A percentile compares a stretch with the other conserved stretches of the same genome.
Evolutionary conservation across 345 rosid genomes (phyloP).

Genomic region (Camelina laxa): DNA sequence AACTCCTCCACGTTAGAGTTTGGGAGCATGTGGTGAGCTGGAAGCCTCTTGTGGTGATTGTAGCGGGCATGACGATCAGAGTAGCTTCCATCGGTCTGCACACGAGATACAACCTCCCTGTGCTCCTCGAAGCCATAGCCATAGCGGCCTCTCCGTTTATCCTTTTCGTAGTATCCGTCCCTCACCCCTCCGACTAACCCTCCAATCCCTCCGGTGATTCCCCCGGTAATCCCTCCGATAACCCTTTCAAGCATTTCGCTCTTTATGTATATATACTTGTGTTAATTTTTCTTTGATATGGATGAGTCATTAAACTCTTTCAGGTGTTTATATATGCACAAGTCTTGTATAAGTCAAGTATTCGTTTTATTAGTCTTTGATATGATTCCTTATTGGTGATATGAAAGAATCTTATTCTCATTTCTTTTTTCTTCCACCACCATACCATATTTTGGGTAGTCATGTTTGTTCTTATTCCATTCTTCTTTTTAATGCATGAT

Average conservation of each 20-base stretch:
- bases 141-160: not conserved
- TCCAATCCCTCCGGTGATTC: not conserved
- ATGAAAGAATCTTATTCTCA: constrained; percentile 37
- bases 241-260: constrained; percentile 22
- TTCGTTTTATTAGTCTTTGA: not conserved
- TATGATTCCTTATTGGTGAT: constrained; percentile 14
- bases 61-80: constrained; percentile 26
- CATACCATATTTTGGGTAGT: constrained; percentile 34
- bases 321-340: constrained; percentile 16
- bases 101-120: constrained; percentile 29
- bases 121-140: constrained; percentile 31
- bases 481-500: not conserved
- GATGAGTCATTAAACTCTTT: constrained; percentile 1
- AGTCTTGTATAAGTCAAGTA: not conserved
- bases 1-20: constrained; percentile 21
- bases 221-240: not conserved
- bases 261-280: not conserved
- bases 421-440: constrained; percentile 5
- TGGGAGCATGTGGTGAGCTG: constrained; percentile 34
- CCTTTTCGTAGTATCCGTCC: too few relatives aligned
- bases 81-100: constrained; percentile 26
- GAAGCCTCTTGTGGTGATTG: constrained; percentile 28
- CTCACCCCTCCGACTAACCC: too few relatives aligned
- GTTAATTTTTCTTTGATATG: constrained; percentile 26
- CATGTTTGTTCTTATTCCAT: constrained; percentile 35